phyloP scores from a whole-genome alignment of 2,329 filamentous ascomycete species.

The Hortaea sp. region DNA sequence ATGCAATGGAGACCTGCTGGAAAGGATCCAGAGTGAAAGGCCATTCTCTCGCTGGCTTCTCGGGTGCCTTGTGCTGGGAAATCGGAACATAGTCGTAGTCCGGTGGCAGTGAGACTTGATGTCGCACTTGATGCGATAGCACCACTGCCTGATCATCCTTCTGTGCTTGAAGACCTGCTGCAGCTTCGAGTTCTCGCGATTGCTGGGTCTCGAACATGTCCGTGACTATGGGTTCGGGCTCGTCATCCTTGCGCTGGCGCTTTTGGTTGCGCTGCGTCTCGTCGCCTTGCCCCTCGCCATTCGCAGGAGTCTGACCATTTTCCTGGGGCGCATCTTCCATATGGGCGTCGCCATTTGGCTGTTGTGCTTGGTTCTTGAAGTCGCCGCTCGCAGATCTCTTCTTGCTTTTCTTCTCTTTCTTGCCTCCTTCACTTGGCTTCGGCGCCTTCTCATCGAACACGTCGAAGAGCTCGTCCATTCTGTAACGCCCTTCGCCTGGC shows the following conservation, averaged over 20 bases:
- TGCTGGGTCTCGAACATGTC: conserved; percentile 93
- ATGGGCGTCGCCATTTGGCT: conserved; percentile 21
- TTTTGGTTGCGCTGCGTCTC: conserved; percentile 45
- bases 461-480: conserved; percentile 24
- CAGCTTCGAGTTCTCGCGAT: conserved; percentile 77
- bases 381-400: conserved; percentile 79
- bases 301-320: conserved; percentile 1
- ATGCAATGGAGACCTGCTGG: conserved; percentile 87
- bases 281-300: not conserved
- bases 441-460: conserved; percentile 24
- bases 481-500: not conserved
- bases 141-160: conserved; percentile 64
- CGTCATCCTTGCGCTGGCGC: conserved; percentile 53
- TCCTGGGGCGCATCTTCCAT: conserved; percentile 5
- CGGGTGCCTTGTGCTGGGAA: conserved; percentile 83
- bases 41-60: conserved; percentile 72
- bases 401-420: conserved; percentile 45
- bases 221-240: conserved; percentile 71
- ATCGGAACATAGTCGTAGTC: conserved; percentile 72
- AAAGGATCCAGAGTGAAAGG: conserved; percentile 93
- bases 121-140: conserved; percentile 92
- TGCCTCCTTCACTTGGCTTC: conserved; percentile 6
- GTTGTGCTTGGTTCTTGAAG: conserved; percentile 43
- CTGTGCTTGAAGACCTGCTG: conserved; percentile 55
- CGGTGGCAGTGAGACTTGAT: conserved; percentile 90